Evolutionary conservation across 345 rosid genomes (phyloP).

Genomic region (Brassica juncea): DNA sequence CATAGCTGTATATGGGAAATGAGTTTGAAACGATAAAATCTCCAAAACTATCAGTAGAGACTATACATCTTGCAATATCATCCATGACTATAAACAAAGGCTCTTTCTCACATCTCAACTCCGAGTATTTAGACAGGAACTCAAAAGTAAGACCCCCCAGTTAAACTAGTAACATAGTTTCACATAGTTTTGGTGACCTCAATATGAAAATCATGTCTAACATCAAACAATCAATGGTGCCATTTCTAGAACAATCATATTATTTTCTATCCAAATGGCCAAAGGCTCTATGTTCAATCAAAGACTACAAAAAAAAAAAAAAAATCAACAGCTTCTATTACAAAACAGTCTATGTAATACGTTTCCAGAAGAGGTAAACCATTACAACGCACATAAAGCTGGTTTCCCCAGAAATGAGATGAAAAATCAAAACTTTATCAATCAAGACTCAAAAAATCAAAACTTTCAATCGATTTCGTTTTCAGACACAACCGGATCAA

Average conservation of each 20-base stretch:
- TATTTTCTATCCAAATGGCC: background rate
- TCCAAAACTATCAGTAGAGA: background rate
- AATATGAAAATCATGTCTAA: background rate
- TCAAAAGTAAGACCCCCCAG: slow-evolving; percentile 1
- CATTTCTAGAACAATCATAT: background rate
- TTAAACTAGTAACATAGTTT: background rate
- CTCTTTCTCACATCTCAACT: slow-evolving; percentile 7
- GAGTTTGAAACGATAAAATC: background rate
- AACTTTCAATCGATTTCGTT: slow-evolving; percentile 22
- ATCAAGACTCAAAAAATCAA: slow-evolving; percentile 1
- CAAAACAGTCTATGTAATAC: background rate
- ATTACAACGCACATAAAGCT: background rate
- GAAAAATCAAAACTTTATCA: slow-evolving; percentile 16
- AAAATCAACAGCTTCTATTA: background rate
- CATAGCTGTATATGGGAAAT: background rate
- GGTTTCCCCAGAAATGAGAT: background rate
- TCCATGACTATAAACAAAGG: background rate
- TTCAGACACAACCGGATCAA: slow-evolving; percentile 36
- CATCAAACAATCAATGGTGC: background rate
- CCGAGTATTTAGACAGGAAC: background rate
- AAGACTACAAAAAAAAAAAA: background rate
- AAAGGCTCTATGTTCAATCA: background rate
- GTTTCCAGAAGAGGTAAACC: background rate
- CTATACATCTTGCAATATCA: background rate
- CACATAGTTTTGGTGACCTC: background rate